These are phyloP conservation scores for Alternaria longipes DNA, from an alignment of 2,329 filamentous ascomycete species.

Conservation along the genomic window DNA sequence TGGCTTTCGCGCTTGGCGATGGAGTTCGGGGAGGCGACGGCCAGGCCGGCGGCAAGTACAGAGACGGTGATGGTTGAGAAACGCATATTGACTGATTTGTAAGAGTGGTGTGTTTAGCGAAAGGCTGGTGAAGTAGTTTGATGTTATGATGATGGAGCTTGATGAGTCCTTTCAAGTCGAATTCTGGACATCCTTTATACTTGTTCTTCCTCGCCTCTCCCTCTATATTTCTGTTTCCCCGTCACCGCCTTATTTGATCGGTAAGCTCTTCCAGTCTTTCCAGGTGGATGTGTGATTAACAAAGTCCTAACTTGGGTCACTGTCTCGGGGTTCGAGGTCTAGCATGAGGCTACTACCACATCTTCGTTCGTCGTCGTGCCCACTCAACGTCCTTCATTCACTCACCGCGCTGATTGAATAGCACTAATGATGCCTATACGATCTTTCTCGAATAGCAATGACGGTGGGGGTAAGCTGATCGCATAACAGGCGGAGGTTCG, in stretches of 20 bases:
- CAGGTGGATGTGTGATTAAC: not conserved
- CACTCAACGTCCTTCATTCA: not conserved
- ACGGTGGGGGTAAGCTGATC: constrained; percentile 15
- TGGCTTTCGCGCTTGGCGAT: constrained; percentile 15
- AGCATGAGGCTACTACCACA: not conserved
- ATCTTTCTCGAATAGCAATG: not conserved
- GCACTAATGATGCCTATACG: not conserved
- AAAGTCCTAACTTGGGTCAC: not conserved
- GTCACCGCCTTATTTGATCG: not conserved
- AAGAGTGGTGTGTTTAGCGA: not conserved
- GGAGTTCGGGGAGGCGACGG: constrained; percentile 14
- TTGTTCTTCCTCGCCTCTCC: not conserved
- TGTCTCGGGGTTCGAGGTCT: constrained; percentile 2
- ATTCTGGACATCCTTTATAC: constrained; percentile 10
- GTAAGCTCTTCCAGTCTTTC: not conserved
- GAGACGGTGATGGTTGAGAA: constrained; percentile 18
- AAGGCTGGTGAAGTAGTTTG: constrained; percentile 8
- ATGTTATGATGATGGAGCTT: constrained; percentile 9
- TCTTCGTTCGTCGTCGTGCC: not conserved
- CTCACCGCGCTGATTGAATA: not conserved
- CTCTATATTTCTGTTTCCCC: not conserved
- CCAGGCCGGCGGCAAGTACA: constrained; percentile 14
- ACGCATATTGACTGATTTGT: constrained; percentile 14
- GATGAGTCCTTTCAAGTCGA: not conserved
- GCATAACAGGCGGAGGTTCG: not conserved